These are phyloP conservation scores for Apiospora malaysiana DNA, from an alignment of 2,329 filamentous ascomycete species.

Conservation along the genomic window DNA sequence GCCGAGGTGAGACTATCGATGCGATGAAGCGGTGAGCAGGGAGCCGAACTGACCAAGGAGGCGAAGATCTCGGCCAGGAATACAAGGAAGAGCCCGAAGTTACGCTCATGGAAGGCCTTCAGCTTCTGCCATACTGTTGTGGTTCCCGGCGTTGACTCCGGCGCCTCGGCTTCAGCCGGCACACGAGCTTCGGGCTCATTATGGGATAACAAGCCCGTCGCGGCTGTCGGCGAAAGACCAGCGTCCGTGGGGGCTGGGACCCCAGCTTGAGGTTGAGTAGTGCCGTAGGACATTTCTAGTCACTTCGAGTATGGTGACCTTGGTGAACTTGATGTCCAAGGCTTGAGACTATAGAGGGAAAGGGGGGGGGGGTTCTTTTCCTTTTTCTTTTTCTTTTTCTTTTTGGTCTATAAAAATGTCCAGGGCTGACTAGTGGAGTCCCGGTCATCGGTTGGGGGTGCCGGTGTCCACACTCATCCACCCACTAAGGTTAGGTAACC, in stretches of 20 bases:
- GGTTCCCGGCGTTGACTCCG: background rate
- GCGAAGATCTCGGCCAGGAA: conserved; percentile 49
- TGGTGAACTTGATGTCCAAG: background rate
- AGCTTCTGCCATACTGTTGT: conserved; percentile 27
- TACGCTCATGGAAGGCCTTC: conserved; percentile 52
- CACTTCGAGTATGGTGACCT: background rate
- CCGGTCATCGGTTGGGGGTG: background rate
- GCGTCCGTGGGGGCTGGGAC: background rate
- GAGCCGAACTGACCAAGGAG: conserved; percentile 41
- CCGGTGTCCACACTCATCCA: conserved; percentile 9
- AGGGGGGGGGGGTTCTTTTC: too few relatives aligned
- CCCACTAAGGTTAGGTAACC: too few relatives aligned
- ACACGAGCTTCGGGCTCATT: background rate
- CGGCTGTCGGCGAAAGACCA: conserved; percentile 8
- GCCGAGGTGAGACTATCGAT: too few relatives aligned
- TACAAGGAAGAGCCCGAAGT: conserved; percentile 47
- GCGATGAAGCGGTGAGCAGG: background rate
- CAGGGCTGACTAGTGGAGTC: conserved; percentile 12
- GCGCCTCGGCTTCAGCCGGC: conserved; percentile 1
- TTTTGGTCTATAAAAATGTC: background rate
- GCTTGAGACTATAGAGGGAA: background rate
- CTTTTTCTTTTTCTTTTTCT: background rate
- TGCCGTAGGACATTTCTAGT: background rate
- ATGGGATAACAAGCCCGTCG: background rate
- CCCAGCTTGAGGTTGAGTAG: background rate